phyloP scores from a whole-genome alignment of 768 basidiomycete genomes.

The Daedaleopsis nitida region DNA sequence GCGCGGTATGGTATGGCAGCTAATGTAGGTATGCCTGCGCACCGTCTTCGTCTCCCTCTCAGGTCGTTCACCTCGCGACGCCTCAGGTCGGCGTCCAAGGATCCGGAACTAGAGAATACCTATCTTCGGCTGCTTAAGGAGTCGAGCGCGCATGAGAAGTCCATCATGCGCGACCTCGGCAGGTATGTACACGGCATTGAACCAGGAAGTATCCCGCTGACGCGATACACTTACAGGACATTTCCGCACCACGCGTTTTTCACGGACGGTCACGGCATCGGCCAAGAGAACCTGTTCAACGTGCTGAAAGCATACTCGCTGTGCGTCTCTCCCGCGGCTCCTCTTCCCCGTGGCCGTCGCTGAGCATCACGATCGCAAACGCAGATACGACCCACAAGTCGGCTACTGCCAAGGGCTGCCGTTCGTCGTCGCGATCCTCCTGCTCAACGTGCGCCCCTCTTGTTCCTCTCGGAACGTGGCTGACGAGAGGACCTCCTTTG shows the following conservation, averaged over 20 bases:
- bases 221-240: slow-evolving; percentile 51
- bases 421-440: slow-evolving; percentile 91
- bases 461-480: slow-evolving; percentile 73
- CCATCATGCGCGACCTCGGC: slow-evolving; percentile 90
- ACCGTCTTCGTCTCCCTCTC: neutral
- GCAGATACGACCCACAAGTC: slow-evolving; percentile 86
- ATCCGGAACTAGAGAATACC: slow-evolving; percentile 76
- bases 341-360: neutral
- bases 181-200: slow-evolving; percentile 52
- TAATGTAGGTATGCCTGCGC: slow-evolving; percentile 61
- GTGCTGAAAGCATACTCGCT: slow-evolving; percentile 97
- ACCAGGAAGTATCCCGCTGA: neutral
- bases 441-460: slow-evolving; percentile 69
- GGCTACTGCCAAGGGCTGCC: slow-evolving; percentile 98
- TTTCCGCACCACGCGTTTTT: slow-evolving; percentile 98
- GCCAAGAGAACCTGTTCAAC: slow-evolving; percentile 97
- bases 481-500: slow-evolving; percentile 94
- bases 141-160: slow-evolving; percentile 87
- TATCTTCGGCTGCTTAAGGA: slow-evolving; percentile 86
- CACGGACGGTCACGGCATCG: slow-evolving; percentile 90
- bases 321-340: slow-evolving; percentile 43
- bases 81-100: slow-evolving; percentile 89
- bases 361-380: slow-evolving; percentile 2
- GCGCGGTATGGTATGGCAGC: slow-evolving; percentile 95
- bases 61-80: neutral